phyloP scores from a whole-genome alignment of 495 filamentous ascomycete genomes.

The Penicillium ochrochloron region DNA sequence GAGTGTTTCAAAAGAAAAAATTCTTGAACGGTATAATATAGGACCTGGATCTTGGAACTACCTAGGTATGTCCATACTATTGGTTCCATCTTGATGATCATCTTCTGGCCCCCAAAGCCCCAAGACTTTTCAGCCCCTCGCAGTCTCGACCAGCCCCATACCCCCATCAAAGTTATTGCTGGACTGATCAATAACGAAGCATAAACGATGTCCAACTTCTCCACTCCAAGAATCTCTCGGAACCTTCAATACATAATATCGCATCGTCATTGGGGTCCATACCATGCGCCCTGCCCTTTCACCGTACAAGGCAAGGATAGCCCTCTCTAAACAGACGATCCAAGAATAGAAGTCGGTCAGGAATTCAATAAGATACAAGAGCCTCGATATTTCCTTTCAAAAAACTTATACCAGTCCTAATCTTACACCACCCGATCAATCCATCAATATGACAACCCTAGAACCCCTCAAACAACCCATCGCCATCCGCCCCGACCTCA shows the following conservation, averaged over 20 bases:
- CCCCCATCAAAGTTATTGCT: not conserved
- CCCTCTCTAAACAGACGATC: not conserved
- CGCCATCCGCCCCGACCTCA: slow-evolving; percentile 21
- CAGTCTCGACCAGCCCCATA: not conserved
- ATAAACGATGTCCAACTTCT: not conserved
- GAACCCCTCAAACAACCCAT: slow-evolving; percentile 10
- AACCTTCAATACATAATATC: not conserved
- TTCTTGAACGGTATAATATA: not conserved
- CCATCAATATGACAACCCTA: not conserved
- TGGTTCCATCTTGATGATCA: not conserved
- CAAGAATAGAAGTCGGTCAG: not conserved
- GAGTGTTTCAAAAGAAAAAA: no score
- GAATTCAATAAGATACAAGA: not conserved
- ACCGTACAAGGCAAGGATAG: not conserved
- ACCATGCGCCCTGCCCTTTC: not conserved
- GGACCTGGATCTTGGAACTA: not conserved
- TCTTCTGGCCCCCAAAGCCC: not conserved
- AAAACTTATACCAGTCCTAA: not conserved
- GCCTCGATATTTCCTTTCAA: not conserved
- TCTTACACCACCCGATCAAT: not conserved
- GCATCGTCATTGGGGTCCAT: not conserved
- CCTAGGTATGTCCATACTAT: no score
- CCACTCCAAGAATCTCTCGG: not conserved
- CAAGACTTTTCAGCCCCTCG: not conserved
- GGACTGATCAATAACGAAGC: not conserved